A percentile compares a stretch with the other conserved stretches of the same genome.
phyloP scores from a whole-genome alignment of 1,284 basidiomycete genomes.

The Ganoderma meredithae region DNA sequence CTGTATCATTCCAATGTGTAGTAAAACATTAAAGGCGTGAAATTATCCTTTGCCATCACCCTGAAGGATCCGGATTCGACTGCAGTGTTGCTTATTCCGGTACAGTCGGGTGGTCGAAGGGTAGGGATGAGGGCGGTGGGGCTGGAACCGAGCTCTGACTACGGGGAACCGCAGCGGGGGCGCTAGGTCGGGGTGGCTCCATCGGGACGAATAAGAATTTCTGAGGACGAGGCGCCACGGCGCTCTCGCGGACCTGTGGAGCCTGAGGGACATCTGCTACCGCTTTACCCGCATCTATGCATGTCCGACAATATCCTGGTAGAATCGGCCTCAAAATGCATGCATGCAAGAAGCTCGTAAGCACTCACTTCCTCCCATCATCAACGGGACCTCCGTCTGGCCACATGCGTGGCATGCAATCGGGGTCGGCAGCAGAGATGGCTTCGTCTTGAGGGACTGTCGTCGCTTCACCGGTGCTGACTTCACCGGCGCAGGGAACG shows the following conservation, averaged over 20 bases:
- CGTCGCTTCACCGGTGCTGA: slow-evolving; percentile 33
- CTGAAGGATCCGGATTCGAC: neutral
- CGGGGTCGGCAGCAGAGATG: slow-evolving; percentile 34
- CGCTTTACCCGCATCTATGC: slow-evolving; percentile 56
- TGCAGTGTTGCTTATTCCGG: neutral
- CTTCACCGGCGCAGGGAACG: slow-evolving; percentile 11
- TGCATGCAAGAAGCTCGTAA: neutral
- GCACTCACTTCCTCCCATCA: slow-evolving; percentile 70
- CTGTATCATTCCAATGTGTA: slow-evolving; percentile 19
- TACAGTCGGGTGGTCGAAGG: too few species aligned
- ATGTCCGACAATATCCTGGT: slow-evolving; percentile 51
- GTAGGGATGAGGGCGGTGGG: neutral
- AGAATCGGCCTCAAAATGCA: neutral
- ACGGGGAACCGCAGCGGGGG: neutral
- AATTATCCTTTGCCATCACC: neutral
- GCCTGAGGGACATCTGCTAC: slow-evolving; percentile 29
- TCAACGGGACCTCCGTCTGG: slow-evolving; percentile 72
- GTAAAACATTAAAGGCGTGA: neutral
- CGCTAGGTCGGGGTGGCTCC: neutral
- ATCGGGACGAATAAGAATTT: neutral
- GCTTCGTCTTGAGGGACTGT: slow-evolving; percentile 33
- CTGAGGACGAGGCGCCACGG: neutral
- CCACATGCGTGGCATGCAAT: slow-evolving; percentile 69
- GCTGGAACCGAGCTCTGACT: neutral
- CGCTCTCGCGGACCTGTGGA: neutral